A percentile compares a stretch with the other conserved stretches of the same genome.
Conservation (phyloP, 23 red algal species). For the Gracilaria domingensis region DNA sequence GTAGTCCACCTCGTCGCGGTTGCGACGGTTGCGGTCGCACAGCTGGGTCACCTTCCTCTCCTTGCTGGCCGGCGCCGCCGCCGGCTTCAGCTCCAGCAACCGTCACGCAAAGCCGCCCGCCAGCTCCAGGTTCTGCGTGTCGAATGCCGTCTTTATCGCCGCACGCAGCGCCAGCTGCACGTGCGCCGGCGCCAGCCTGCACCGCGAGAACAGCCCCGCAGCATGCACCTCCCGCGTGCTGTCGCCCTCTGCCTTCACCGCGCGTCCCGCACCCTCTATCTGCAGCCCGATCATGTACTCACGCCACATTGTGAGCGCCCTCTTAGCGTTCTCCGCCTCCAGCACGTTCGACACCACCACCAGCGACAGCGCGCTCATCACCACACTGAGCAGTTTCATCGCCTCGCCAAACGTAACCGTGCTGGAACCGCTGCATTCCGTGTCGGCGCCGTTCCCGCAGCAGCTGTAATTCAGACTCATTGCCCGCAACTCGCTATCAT, state of each 20-base stretch:
- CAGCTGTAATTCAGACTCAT: conserved; percentile 53
- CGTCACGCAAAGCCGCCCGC: no score
- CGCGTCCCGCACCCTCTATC: conserved; percentile 68
- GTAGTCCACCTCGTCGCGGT: conserved; percentile 75
- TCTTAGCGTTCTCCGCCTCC: conserved; percentile 77
- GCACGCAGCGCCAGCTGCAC: conserved; percentile 90
- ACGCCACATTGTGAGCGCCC: conserved; percentile 70
- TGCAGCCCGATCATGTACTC: conserved; percentile 94
- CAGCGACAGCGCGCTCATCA: conserved; percentile 82
- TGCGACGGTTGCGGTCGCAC: conserved; percentile 86
- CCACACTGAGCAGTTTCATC: conserved; percentile 35
- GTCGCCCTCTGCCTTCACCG: conserved; percentile 67
- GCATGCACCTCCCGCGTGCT: no score
- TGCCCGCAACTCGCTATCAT: conserved; percentile 32
- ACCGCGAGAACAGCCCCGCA: no score
- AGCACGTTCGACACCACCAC: conserved; percentile 55
- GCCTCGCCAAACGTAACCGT: conserved; percentile 89
- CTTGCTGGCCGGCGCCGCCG: conserved; percentile 66
- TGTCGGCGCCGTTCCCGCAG: conserved; percentile 62
- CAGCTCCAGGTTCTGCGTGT: conserved; percentile 77
- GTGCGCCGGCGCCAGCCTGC: no score
- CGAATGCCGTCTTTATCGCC: conserved; percentile 96
- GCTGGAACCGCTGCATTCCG: conserved; percentile 71
- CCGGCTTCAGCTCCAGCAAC: no score
- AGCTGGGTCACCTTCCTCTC: conserved; percentile 90